phyloP scores from a whole-genome alignment of 2,329 filamentous ascomycete genomes.

The Colletotrichum magnum region DNA sequence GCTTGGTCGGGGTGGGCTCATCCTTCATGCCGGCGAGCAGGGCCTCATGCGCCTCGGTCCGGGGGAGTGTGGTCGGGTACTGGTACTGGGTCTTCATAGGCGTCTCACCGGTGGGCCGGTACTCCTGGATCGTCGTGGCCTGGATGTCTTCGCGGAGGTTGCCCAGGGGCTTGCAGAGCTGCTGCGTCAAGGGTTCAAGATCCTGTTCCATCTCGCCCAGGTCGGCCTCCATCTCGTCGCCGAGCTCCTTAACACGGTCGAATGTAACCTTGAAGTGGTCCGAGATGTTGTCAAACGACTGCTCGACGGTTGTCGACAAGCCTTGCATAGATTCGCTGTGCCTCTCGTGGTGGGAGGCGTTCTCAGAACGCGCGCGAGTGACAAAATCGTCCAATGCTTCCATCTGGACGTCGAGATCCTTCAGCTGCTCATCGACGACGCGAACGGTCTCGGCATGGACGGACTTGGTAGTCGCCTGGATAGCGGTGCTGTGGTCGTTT shows the following conservation, averaged over 20 bases:
- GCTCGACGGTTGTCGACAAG: conserved; percentile 77
- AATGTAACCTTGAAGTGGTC: conserved; percentile 79
- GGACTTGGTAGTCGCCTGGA: conserved; percentile 85
- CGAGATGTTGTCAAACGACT: conserved; percentile 80
- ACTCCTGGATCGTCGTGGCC: conserved; percentile 79
- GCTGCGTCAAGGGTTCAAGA: conserved; percentile 71
- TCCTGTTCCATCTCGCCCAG: conserved; percentile 70
- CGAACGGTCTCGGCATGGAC: conserved; percentile 92
- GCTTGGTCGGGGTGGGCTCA: conserved; percentile 45
- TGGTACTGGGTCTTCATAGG: conserved; percentile 85
- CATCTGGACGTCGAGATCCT: conserved; percentile 90
- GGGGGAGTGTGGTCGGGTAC: conserved; percentile 84
- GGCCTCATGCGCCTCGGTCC: conserved; percentile 70
- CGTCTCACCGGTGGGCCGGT: conserved; percentile 87
- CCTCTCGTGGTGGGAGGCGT: conserved; percentile 80
- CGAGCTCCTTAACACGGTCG: conserved; percentile 77
- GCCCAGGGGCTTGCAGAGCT: conserved; percentile 77
- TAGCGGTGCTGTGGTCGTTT: conserved; percentile 84
- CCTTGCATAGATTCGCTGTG: conserved; percentile 76
- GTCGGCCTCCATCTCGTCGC: conserved; percentile 75
- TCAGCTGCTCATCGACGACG: conserved; percentile 91
- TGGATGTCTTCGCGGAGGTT: conserved; percentile 80
- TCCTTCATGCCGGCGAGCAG: conserved; percentile 60
- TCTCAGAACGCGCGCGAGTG: conserved; percentile 83
- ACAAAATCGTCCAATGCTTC: conserved; percentile 92